Conservation (phyloP, 2,329 filamentous ascomycete species). For the Knoxdaviesia proteae region DNA sequence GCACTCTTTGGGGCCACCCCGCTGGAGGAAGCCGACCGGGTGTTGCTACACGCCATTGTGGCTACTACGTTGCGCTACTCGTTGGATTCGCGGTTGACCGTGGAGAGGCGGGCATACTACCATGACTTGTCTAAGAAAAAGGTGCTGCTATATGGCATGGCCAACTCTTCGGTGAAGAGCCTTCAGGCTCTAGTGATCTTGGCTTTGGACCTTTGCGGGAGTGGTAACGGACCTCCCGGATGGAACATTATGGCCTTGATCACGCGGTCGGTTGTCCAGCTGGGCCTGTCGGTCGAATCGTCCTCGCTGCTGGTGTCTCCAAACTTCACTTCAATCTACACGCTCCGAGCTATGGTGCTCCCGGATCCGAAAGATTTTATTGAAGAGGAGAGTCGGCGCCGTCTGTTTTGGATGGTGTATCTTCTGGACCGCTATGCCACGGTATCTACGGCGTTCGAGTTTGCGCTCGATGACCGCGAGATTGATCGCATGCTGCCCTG, state of each 20-base stretch:
- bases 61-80: conserved; percentile 75
- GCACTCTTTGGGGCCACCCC: conserved; percentile 59
- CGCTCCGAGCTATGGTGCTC: conserved; percentile 63
- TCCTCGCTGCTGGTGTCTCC: conserved; percentile 63
- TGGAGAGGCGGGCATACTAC: conserved; percentile 52
- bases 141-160: conserved; percentile 69
- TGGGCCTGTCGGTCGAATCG: conserved; percentile 66
- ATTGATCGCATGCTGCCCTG: conserved; percentile 77
- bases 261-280: conserved; percentile 69
- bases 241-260: conserved; percentile 87
- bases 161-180: conserved; percentile 75
- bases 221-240: conserved; percentile 72
- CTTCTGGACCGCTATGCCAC: conserved; percentile 78
- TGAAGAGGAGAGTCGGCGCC: conserved; percentile 67
- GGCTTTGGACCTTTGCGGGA: conserved; percentile 66
- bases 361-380: conserved; percentile 71
- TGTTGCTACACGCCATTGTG: conserved; percentile 73
- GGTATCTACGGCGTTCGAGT: conserved; percentile 79
- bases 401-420: conserved; percentile 90
- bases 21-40: conserved; percentile 61
- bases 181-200: conserved; percentile 75
- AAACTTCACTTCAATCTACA: conserved; percentile 71
- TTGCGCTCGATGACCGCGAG: conserved; percentile 72
- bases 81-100: conserved; percentile 51
- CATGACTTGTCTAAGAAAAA: conserved; percentile 68